Conservation (phyloP, 805 yeast genomes). For the Metschnikowia amazonensis region DNA sequence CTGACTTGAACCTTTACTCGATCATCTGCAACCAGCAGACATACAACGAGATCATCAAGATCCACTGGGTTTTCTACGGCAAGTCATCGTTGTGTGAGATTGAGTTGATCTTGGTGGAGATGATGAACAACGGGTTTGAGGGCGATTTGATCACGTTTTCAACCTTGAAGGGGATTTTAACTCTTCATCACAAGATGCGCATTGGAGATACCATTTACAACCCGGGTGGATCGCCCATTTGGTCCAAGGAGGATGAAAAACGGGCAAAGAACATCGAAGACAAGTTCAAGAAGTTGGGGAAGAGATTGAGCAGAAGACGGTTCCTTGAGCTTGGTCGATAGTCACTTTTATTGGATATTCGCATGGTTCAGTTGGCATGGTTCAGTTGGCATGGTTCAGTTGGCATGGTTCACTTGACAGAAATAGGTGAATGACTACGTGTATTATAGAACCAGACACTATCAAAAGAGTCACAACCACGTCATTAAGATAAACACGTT, state of each 20-base stretch:
- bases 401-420: too few species aligned
- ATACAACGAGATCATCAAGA: constrained; percentile 36
- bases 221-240: constrained; percentile 27
- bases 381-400: too few species aligned
- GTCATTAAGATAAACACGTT: too few species aligned
- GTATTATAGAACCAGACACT: too few species aligned
- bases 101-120: constrained; percentile 34
- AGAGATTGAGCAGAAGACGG: constrained; percentile 5
- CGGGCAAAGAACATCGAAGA: constrained; percentile 25
- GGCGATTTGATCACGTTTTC: constrained; percentile 37
- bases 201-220: constrained; percentile 26
- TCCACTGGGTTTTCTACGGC: constrained; percentile 38
- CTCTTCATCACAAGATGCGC: constrained; percentile 33
- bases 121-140: constrained; percentile 38
- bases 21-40: constrained; percentile 39
- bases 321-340: not conserved
- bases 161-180: constrained; percentile 31
- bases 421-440: too few species aligned
- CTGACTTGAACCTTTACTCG: constrained; percentile 31
- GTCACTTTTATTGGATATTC: too few species aligned
- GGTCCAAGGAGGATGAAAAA: constrained; percentile 37
- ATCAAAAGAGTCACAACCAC: too few species aligned
- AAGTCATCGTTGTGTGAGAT: constrained; percentile 32
- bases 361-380: too few species aligned
- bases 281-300: constrained; percentile 14